Evolutionary conservation across 352 stramenopile genomes (phyloP).

Genomic region (Aphanomyces invadans): DNA sequence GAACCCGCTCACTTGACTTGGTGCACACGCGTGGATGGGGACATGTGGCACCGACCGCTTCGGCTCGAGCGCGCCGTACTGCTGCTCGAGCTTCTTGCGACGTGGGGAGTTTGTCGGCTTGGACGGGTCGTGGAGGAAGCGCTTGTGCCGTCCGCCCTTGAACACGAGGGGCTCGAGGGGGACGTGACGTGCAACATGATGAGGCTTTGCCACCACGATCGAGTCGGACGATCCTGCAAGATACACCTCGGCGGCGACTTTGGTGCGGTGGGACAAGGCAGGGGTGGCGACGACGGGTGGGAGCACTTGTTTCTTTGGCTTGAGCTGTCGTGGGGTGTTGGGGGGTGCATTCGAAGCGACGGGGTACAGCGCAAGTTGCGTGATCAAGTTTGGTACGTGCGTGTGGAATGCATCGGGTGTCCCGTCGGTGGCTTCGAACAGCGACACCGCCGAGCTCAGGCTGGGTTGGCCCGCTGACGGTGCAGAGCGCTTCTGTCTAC

Average conservation of each 20-base stretch:
- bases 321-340: not conserved
- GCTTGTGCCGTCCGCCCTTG: conserved; percentile 17
- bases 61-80: not conserved
- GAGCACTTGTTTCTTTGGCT: not conserved
- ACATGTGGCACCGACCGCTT: not conserved
- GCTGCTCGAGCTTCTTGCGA: not conserved
- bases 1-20: conserved; percentile 20
- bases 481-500: not conserved
- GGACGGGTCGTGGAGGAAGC: not conserved
- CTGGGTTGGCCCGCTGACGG: not conserved
- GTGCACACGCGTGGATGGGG: not conserved
- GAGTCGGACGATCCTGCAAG: not conserved
- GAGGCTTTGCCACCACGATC: not conserved
- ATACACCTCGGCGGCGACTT: not conserved
- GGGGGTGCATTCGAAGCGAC: not conserved
- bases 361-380: not conserved
- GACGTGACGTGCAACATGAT: not conserved
- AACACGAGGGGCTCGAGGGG: conserved; percentile 22
- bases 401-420: not conserved
- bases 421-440: not conserved
- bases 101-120: not conserved
- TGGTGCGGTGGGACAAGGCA: not conserved
- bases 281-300: not conserved
- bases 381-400: not conserved
- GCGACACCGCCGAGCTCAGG: not conserved